A percentile compares a stretch with the other conserved stretches of the same genome.
Conservation (phyloP, 495 filamentous ascomycete genomes). For the Filosporella fistucella region DNA sequence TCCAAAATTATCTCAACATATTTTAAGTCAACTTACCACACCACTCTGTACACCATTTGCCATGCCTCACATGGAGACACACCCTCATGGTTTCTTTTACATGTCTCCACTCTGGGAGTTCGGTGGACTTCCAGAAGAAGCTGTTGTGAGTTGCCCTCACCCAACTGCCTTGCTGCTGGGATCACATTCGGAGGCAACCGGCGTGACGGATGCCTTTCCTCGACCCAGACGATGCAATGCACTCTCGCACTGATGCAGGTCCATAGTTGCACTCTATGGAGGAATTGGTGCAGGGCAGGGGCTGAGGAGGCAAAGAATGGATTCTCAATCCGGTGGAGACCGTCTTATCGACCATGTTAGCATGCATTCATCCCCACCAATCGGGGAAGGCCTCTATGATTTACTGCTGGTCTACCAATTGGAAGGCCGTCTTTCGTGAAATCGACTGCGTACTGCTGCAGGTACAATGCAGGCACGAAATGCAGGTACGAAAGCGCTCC, state of each 20-base stretch:
- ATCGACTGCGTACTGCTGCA: slow-evolving; percentile 12
- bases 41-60: too few relatives aligned
- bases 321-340: neutral
- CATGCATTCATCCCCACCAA: neutral
- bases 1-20: too few relatives aligned
- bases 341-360: slow-evolving; percentile 10
- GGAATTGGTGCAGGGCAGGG: neutral
- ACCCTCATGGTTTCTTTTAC: neutral
- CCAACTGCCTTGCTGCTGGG: neutral
- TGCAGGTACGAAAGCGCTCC: slow-evolving; percentile 3
- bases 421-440: neutral
- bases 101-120: neutral
- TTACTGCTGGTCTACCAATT: slow-evolving; percentile 9
- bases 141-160: neutral
- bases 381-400: neutral
- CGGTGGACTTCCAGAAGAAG: neutral
- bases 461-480: slow-evolving; percentile 22
- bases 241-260: too few relatives aligned
- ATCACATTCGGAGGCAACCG: neutral
- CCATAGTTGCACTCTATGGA: neutral
- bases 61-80: too few relatives aligned
- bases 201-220: neutral
- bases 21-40: too few relatives aligned
- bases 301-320: neutral
- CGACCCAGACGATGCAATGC: too few relatives aligned